phyloP scores from a whole-genome alignment of 225 moss, liverwort and hornwort genomes.

The Neckera pumila region DNA sequence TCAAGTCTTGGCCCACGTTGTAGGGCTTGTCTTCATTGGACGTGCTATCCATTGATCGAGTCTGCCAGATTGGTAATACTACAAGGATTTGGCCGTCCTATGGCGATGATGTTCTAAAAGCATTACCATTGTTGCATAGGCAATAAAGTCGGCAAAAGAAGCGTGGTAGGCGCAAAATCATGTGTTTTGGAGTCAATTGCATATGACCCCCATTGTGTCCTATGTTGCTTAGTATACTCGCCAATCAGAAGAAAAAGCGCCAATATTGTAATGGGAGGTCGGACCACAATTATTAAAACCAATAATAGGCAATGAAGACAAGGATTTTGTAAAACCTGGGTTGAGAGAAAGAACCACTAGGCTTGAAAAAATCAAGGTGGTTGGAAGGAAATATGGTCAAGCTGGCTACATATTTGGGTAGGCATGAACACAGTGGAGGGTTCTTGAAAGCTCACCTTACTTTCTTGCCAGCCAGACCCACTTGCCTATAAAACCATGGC shows the following conservation, averaged over 20 bases:
- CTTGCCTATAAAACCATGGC: fast-evolving
- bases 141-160: fast-evolving
- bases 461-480: fast-evolving
- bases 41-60: fast-evolving
- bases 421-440: fast-evolving
- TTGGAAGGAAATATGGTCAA: not conserved
- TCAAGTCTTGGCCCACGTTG: fast-evolving
- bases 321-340: not conserved
- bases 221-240: fast-evolving
- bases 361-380: fast-evolving
- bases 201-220: fast-evolving
- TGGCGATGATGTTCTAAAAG: fast-evolving
- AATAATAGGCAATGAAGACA: fast-evolving
- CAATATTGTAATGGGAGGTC: fast-evolving
- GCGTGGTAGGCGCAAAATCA: fast-evolving
- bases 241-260: fast-evolving
- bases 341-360: fast-evolving
- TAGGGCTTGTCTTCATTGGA: fast-evolving
- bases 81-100: fast-evolving
- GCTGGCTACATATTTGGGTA: fast-evolving
- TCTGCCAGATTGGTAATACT: fast-evolving
- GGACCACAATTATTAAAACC: fast-evolving
- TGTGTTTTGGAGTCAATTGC: fast-evolving
- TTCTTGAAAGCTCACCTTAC: fast-evolving
- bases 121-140: fast-evolving